Evolutionary conservation across 2,329 filamentous ascomycete species (phyloP), one percentile per base, ranked within the genome.

Genomic region (Colletotrichum acutatum): DNA sequence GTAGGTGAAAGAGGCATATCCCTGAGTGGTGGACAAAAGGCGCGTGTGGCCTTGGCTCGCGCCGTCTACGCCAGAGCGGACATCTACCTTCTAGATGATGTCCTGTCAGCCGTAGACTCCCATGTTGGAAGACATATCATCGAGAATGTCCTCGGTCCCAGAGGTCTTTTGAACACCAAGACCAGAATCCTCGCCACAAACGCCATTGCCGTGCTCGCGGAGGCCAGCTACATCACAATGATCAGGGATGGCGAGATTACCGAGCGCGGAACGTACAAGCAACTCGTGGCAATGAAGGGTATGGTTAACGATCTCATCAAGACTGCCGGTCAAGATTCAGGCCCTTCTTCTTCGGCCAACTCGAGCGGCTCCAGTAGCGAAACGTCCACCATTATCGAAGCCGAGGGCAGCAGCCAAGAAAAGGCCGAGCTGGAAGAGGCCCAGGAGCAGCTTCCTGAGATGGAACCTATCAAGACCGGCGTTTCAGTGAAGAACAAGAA

Each of bases 21-120:
- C 2, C 86, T 99, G 28, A 98, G 95, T 75, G 96, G 96, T 76
- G 97, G 97, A 6, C 97, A 99, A 81, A 99, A 98, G 84, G 96
- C 97, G 68, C 94, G 97, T 74, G 88, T 99, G 74, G 96, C 95
- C 16, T 87, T 99, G 67, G 97, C 97, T 53, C 91, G 97, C 81
- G 96, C 97, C 34, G 97, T 99, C 1, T 99, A 99, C 80, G 95
- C 97, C 64, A 90, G 97, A 77, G 95, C 97, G n/a, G 97, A 99
- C 81, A 91, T 99, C 62, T 98, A 98, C 79, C 88, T 99, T 14
- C 88, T 99, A 12, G 97, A 99, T 77, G 97, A 99, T 80, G 94
- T 95, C 74, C 88, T 99, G 12, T 98, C 96, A 19, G 97, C 97
- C 0, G 97, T 99, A n/a, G 97, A 99, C 83, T 96, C 97, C 76